A percentile compares a stretch with the other conserved stretches of the same genome.
Evolutionary conservation across 768 basidiomycete species (phyloP).

Genomic region (Strobilomyces echinocephalus): DNA sequence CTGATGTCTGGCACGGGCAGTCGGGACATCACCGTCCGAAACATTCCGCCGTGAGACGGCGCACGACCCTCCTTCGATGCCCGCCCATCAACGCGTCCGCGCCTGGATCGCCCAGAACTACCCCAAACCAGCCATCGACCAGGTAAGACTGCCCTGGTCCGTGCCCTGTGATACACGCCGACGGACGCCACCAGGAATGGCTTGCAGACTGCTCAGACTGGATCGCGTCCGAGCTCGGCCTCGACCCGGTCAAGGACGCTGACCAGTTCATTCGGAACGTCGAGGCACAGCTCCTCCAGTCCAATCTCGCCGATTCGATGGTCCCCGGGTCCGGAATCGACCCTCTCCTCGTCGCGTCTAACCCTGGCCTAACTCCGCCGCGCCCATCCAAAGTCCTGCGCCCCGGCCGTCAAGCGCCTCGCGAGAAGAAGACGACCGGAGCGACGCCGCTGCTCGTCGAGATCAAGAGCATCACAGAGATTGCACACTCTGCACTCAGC

Average conservation of each 20-base stretch:
- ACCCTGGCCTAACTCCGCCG: slow-evolving; percentile 4
- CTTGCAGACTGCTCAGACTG: slow-evolving; percentile 67
- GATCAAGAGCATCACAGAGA: slow-evolving; percentile 73
- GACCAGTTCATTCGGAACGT: slow-evolving; percentile 51
- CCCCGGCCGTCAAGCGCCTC: slow-evolving; percentile 1
- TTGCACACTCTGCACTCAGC: slow-evolving; percentile 77
- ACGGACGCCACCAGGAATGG: slow-evolving; percentile 57
- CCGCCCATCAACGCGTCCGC: slow-evolving; percentile 30
- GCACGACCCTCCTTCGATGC: slow-evolving; percentile 17
- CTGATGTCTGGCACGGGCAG: slow-evolving; percentile 81
- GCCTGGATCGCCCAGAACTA: slow-evolving; percentile 55
- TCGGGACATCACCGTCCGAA: slow-evolving; percentile 46
- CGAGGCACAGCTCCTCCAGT: slow-evolving; percentile 64
- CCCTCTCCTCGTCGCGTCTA: slow-evolving; percentile 16
- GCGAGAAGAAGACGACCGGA: slow-evolving; percentile 27
- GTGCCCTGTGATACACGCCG: background rate
- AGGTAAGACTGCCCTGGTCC: slow-evolving; percentile 34
- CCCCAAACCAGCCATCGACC: slow-evolving; percentile 60
- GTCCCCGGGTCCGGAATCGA: slow-evolving; percentile 60
- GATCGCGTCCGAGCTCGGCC: slow-evolving; percentile 45
- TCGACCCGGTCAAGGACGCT: slow-evolving; percentile 46
- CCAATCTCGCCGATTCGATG: slow-evolving; percentile 71
- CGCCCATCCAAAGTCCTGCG: slow-evolving; percentile 4
- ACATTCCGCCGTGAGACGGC: slow-evolving; percentile 13
- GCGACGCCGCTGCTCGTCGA: slow-evolving; percentile 64